Percentiles rank a stretch among this genome's conserved stretches.
Conservation (phyloP, 148 eudicot genomes). For the Silene latifolia region DNA sequence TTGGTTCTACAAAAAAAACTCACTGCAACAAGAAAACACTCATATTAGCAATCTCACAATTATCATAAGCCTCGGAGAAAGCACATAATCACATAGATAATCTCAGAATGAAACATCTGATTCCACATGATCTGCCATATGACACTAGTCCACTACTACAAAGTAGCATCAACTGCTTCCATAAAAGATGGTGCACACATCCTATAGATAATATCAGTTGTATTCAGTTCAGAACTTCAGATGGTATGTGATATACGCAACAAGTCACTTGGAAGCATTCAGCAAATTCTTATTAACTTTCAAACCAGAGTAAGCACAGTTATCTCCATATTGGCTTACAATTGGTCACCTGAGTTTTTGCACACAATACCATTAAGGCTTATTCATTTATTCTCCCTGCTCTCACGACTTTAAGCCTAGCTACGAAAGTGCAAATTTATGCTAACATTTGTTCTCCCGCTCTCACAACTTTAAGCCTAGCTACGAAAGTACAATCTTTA, state of each 20-base stretch:
- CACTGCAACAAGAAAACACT: conserved; percentile 4
- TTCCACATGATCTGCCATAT: background rate
- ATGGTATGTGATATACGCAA: background rate
- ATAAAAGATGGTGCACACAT: background rate
- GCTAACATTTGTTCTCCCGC: background rate
- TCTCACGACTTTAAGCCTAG: background rate
- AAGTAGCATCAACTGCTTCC: background rate
- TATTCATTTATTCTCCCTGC: background rate
- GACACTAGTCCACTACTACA: background rate
- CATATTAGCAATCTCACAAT: conserved; percentile 6
- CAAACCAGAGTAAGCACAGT: background rate
- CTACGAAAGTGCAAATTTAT: background rate
- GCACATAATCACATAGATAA: background rate
- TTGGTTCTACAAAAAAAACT: conserved; percentile 7
- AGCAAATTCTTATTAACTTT: conserved; percentile 4
- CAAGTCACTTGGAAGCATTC: background rate
- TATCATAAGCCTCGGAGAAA: background rate
- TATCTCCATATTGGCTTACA: background rate
- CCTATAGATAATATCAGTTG: background rate
- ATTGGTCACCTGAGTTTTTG: background rate
- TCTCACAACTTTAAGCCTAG: background rate
- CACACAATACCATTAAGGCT: background rate
- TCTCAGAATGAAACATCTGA: background rate
- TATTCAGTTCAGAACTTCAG: background rate
- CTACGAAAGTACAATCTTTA: background rate